phyloP scores from a whole-genome alignment of 1,284 basidiomycete species.

The Pyrrhoderma noxium region DNA sequence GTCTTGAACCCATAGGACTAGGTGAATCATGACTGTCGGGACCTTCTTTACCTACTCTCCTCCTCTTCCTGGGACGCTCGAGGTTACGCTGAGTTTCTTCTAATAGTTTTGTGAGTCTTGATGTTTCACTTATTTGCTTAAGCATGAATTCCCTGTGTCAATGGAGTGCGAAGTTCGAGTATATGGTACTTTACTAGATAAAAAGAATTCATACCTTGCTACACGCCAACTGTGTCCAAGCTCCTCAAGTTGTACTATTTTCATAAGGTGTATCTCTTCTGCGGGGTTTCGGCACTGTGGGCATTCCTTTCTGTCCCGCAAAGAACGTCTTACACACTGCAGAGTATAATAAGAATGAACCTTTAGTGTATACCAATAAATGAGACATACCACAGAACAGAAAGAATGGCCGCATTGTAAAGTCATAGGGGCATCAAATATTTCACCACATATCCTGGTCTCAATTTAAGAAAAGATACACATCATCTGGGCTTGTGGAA shows the following conservation, averaged over 20 bases:
- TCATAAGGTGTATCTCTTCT: slow-evolving; percentile 50
- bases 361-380: background rate
- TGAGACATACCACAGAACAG: slow-evolving; percentile 56
- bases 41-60: background rate
- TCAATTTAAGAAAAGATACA: slow-evolving; percentile 37
- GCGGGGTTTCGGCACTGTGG: slow-evolving; percentile 54
- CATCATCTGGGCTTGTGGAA: too few relatives aligned
- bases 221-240: slow-evolving; percentile 53
- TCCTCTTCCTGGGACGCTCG: slow-evolving; percentile 13
- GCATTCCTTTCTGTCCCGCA: slow-evolving; percentile 52
- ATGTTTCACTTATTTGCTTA: slow-evolving; percentile 14
- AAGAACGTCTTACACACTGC: slow-evolving; percentile 58
- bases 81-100: background rate
- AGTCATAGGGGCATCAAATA: slow-evolving; percentile 62
- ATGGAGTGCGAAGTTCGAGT: background rate
- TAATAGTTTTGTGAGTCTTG: slow-evolving; percentile 1
- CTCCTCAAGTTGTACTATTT: slow-evolving; percentile 54
- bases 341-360: slow-evolving; percentile 2
- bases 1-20: background rate
- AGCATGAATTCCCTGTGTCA: slow-evolving; percentile 36
- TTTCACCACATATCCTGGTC: slow-evolving; percentile 65
- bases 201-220: slow-evolving; percentile 42
- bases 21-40: background rate
- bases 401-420: slow-evolving; percentile 69
- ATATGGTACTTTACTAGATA: background rate